Evolutionary conservation across 164 flowering plant species (phyloP), one percentile per base, ranked within the genome.

Genomic region (Protea cynaroides): DNA sequence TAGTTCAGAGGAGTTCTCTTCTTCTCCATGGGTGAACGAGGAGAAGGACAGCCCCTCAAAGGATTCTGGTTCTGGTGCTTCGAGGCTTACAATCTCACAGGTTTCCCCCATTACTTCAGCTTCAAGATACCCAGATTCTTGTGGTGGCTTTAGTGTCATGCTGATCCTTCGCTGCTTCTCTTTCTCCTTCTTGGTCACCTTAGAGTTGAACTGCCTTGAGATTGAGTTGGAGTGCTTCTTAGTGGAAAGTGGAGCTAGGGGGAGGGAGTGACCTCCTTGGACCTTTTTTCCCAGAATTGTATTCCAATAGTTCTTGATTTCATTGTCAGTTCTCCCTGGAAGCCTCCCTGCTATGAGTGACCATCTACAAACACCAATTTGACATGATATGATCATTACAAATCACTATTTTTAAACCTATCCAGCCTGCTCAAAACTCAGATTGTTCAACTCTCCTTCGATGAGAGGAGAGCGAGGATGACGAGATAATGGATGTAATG

Each of bases 321-420:
- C 82, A 69, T 75, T 79, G 77, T 79, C 79, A 63, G 82, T 79
- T 76, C 78, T 73, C 52, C 82, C 82, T 6, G 79, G 82, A 55
- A 79, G 69, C 65, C 82, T 64, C 12, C 79, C 79, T 11, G 82
- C 82, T 11, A 79, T 79, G 22, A 79, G 38, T 14, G 82, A 76
- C 82, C 80, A 76, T 58, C 82, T 79, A 19, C 60, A 72, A 24
- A 25, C 9, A 37, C 40, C 40, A 37, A 37, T 9, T 37, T 37
- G 9, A 9, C 40, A 37, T 4, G 9, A 4, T 37, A 37, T 4
- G 7, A 37, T 37, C 40, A 4, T 37, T 9, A 9, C 4, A 4
- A 37, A 37, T 37, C 40, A 37, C 40, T 37, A 37, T 37, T 9
- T n/a, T n/a, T n/a, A n/a, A n/a, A n/a, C n/a, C n/a, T n/a, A n/a